These are phyloP conservation scores for Solanum chiquidenum DNA, from an alignment of 257 asterid species.

Conservation along the genomic window DNA sequence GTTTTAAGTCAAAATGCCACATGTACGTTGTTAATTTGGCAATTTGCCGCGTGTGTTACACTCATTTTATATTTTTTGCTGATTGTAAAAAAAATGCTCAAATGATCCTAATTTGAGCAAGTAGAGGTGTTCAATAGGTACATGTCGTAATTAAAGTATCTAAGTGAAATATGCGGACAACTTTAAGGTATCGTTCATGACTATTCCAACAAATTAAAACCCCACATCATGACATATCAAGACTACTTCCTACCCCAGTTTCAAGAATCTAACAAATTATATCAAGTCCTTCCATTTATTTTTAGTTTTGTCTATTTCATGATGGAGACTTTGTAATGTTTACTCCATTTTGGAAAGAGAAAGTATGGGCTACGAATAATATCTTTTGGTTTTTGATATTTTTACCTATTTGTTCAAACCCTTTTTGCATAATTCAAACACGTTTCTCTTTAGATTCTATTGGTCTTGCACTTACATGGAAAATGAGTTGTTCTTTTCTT, in stretches of 20 bases:
- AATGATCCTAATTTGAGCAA: no score
- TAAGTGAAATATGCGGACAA: no score
- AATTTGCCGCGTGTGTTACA: neutral
- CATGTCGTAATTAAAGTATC: no score
- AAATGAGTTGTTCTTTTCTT: neutral
- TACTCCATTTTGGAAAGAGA: neutral
- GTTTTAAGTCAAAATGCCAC: neutral
- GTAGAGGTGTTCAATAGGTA: no score
- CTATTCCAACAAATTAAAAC: constrained; percentile 11
- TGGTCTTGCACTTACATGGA: neutral
- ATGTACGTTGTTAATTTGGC: neutral
- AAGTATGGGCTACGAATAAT: neutral
- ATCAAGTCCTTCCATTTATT: neutral
- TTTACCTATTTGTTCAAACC: neutral
- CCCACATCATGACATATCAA: constrained; percentile 30
- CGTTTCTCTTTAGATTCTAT: neutral
- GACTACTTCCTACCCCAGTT: constrained; percentile 21
- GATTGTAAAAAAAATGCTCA: no score
- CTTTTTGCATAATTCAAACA: neutral
- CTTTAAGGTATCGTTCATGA: no score
- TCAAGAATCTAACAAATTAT: constrained; percentile 2
- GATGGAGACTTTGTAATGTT: neutral
- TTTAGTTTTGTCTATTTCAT: neutral
- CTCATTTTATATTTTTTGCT: no score
- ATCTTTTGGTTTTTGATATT: neutral